These are phyloP conservation scores for Pleurotus cornucopiae DNA, from an alignment of 768 basidiomycete genomes.

Conservation along the genomic window DNA sequence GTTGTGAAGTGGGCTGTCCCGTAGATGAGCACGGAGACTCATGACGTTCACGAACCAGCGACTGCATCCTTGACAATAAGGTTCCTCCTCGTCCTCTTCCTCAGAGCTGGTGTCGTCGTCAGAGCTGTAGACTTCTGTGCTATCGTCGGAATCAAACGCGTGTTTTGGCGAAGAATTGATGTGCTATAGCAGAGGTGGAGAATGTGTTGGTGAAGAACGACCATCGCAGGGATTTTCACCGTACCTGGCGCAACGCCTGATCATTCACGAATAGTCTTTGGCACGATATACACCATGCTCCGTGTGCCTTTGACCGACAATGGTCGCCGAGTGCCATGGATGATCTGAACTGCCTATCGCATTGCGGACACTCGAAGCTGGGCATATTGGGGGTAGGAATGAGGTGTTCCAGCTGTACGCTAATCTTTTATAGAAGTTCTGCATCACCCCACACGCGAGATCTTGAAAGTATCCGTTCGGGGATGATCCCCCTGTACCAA, in stretches of 20 bases:
- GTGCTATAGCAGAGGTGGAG: not conserved
- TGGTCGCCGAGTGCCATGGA: not conserved
- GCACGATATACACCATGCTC: not conserved
- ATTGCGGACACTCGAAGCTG: not conserved
- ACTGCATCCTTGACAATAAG: conserved; percentile 19
- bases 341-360: not conserved
- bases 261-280: not conserved
- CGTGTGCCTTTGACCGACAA: not conserved
- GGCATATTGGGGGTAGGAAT: not conserved
- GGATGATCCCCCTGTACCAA: no score
- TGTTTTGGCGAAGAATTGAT: not conserved
- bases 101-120: no score
- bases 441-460: no score
- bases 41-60: conserved; percentile 15
- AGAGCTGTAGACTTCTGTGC: not conserved
- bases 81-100: conserved; percentile 11
- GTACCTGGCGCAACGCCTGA: not conserved
- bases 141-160: not conserved
- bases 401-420: no score
- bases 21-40: conserved; percentile 18
- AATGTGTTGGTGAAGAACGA: not conserved
- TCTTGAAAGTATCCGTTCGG: no score
- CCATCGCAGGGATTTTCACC: not conserved
- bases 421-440: no score
- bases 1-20: conserved; percentile 20